Evolutionary conservation across 176 grass and related monocot genomes (phyloP), one percentile per base, ranked within the genome.

Genomic region (Hyparrhenia diplandra): DNA sequence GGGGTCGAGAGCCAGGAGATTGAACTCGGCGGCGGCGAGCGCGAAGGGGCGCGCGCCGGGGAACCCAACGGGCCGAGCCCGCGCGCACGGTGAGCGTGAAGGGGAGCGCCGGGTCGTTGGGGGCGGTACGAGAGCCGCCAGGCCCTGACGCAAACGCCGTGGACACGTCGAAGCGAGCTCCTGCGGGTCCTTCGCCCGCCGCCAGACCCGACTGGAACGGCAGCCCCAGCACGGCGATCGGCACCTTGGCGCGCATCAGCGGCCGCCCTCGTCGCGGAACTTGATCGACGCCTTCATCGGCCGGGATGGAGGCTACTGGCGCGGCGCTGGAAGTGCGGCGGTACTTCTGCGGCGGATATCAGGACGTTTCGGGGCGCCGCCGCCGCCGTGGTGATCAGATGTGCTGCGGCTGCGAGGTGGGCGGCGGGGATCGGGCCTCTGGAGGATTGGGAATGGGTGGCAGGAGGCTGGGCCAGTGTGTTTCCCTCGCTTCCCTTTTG

Each of bases 231-330:
- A 94, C 85, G 36, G 85, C 85, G 80, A 97, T 75, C 27, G 90
- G 95, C 14, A 97, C 86, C 78, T 92, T 97, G 42, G 90, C 92
- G 8, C 92, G 92, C 72, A 97, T 42, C 76, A 94, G 74, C 23
- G 89, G 88, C 21, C 88, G 85, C 46, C 83, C 14, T 97, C 90
- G 73, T 94, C 92, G 31, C 89, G 90, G 82, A 97, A 92, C 80
- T 89, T 92, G 92, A 97, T 83, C 49, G 92, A 97, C 24, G 90
- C 88, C 90, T 97, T 97, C 94, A 94, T 97, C 64, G 54, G 16
- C 10, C 8, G 29, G 8, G 27, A 18, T 21, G 10, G 51, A 28
- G 1, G 41, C 11, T 30, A 23, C 2, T 10, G 20, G 37, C 30
- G n/a, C 14, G 13, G 67, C 21, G 52, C 20, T 11, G 4, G 58